phyloP scores from a whole-genome alignment of 305 asterid species.

The Galium porrigens region DNA sequence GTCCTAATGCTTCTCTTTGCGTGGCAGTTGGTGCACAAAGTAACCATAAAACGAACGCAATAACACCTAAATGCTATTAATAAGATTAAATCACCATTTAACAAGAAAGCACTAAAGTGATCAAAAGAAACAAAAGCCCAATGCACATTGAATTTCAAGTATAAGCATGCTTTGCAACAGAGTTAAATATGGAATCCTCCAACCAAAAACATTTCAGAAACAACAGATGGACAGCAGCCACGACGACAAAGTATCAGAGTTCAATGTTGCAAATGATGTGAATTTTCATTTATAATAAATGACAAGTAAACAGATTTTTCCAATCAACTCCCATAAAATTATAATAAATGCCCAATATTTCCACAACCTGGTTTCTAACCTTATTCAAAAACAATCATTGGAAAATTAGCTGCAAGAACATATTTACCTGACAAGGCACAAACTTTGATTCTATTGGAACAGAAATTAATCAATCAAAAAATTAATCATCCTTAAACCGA shows the following conservation, averaged over 20 bases:
- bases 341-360: background rate
- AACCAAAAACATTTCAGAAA: background rate
- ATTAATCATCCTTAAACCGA: background rate
- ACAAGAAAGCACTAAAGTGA: background rate
- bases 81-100: background rate
- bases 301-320: background rate
- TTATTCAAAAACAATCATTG: background rate
- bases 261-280: background rate
- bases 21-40: background rate
- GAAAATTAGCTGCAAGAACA: conserved; percentile 1
- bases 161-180: background rate
- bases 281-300: too few relatives aligned
- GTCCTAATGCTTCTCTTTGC: background rate
- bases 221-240: background rate
- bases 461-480: background rate
- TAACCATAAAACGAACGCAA: background rate
- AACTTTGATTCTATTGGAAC: background rate
- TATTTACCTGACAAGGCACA: background rate
- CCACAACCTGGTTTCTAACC: background rate
- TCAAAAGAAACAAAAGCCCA: background rate
- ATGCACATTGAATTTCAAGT: background rate
- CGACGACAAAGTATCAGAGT: background rate
- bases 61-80: background rate
- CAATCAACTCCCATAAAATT: background rate
- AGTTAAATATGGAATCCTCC: too few relatives aligned